Evolutionary conservation across 192 early-diverging fungal species (phyloP).

Genomic region (Diversispora epigaea): DNA sequence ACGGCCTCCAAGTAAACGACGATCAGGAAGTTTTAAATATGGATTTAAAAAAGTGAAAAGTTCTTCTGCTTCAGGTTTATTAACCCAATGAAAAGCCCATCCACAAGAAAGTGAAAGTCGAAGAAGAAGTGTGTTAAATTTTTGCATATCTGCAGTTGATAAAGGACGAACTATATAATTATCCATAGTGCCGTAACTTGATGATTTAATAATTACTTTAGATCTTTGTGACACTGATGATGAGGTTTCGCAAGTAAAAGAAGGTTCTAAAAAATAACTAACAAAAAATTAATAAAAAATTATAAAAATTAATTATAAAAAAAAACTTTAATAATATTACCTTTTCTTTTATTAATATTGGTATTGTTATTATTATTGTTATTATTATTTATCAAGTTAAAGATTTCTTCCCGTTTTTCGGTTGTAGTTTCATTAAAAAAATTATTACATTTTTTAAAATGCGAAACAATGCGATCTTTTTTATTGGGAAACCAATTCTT

Average conservation of each 20-base stretch:
- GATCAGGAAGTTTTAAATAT: background rate
- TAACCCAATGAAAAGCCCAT: too few species aligned
- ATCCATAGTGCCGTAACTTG: background rate
- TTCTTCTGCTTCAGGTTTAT: background rate
- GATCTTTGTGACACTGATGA: background rate
- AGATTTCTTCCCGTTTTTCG: background rate
- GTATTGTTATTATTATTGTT: too few species aligned
- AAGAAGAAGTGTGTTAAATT: background rate
- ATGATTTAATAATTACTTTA: background rate
- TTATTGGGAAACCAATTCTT: constrained; percentile 2
- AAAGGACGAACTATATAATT: constrained; percentile 5
- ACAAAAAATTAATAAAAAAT: background rate
- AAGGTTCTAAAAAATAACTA: too few species aligned
- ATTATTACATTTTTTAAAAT: constrained; percentile 4
- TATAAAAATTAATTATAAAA: background rate
- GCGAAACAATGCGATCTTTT: background rate
- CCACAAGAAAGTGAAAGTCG: background rate
- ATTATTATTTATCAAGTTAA: too few species aligned
- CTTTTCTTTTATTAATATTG: too few species aligned
- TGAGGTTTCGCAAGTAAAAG: too few species aligned
- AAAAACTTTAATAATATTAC: background rate
- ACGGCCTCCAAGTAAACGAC: background rate
- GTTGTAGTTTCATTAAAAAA: background rate
- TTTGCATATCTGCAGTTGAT: background rate
- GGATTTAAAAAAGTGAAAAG: background rate